Evolutionary conservation across 2,329 filamentous ascomycete species (phyloP).

Genomic region (Hymenoscyphus albidus): DNA sequence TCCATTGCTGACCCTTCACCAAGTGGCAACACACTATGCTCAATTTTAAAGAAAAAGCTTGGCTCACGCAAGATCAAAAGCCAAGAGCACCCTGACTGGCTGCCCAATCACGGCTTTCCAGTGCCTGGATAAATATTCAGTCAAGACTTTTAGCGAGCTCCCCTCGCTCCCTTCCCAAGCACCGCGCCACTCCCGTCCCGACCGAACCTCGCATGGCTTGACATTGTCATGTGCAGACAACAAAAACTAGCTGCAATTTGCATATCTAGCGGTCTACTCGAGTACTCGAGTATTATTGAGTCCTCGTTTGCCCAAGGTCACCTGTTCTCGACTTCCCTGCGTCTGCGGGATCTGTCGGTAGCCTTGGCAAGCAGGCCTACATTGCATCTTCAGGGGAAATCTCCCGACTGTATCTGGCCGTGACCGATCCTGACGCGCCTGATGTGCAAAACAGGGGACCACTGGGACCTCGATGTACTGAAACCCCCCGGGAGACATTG

Average conservation of each 20-base stretch:
- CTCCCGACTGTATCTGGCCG: not conserved
- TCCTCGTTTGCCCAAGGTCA: not conserved
- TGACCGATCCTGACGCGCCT: not conserved
- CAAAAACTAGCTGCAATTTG: not conserved
- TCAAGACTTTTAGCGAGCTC: not conserved
- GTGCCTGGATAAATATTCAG: not conserved
- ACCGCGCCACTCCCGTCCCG: not conserved
- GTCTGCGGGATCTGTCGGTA: not conserved
- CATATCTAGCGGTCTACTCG: not conserved
- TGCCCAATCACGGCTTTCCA: not conserved
- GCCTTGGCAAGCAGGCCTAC: not conserved
- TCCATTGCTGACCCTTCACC: not conserved
- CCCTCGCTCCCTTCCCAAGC: not conserved
- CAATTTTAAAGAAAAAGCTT: not conserved
- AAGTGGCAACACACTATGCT: not conserved
- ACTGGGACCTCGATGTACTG: not conserved
- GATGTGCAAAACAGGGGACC: not conserved
- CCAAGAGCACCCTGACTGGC: not conserved
- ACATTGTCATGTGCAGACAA: not conserved
- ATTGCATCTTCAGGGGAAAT: not conserved
- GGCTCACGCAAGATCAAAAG: not conserved
- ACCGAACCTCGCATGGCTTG: not conserved
- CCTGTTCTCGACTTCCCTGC: not conserved
- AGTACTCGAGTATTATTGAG: not conserved
- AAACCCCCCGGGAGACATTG: not conserved